A percentile compares a stretch with the other conserved stretches of the same genome.
Evolutionary conservation across 2,329 filamentous ascomycete species (phyloP).

Genomic region (Cladosporium colombiae): DNA sequence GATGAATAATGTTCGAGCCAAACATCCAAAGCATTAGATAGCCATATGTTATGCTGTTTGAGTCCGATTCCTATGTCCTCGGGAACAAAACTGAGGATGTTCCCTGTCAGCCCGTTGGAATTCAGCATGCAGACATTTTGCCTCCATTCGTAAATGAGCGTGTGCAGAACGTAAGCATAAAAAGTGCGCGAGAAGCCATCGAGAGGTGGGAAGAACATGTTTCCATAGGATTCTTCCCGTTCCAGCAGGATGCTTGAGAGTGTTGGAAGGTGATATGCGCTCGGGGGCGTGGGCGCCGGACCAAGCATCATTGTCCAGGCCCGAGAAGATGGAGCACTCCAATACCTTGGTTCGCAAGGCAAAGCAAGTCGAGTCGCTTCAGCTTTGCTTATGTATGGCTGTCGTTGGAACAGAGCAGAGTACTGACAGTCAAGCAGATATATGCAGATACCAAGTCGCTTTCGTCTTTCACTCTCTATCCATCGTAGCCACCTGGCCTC

Average conservation of each 20-base stretch:
- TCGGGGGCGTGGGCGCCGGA: background rate
- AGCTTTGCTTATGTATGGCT: slow-evolving; percentile 1
- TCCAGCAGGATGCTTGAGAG: background rate
- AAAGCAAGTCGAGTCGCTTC: background rate
- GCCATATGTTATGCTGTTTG: background rate
- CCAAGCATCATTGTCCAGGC: slow-evolving; percentile 4
- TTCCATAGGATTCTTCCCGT: background rate
- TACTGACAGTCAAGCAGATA: background rate
- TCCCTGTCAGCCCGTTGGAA: background rate
- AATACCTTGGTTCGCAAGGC: background rate
- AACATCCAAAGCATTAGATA: background rate
- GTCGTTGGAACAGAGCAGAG: background rate
- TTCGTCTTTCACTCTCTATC: background rate
- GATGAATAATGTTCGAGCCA: background rate
- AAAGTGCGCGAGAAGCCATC: background rate
- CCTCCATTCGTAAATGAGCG: background rate
- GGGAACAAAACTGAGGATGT: background rate
- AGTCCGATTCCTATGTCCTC: background rate
- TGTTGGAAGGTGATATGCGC: background rate
- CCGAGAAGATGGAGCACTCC: background rate
- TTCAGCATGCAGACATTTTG: slow-evolving; percentile 1
- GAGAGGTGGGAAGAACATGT: background rate
- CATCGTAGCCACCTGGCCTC: background rate
- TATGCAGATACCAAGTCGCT: background rate
- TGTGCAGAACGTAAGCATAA: background rate